Conservation (phyloP, 2,329 filamentous ascomycete species). For the Phyllosticta citribraziliensis region DNA sequence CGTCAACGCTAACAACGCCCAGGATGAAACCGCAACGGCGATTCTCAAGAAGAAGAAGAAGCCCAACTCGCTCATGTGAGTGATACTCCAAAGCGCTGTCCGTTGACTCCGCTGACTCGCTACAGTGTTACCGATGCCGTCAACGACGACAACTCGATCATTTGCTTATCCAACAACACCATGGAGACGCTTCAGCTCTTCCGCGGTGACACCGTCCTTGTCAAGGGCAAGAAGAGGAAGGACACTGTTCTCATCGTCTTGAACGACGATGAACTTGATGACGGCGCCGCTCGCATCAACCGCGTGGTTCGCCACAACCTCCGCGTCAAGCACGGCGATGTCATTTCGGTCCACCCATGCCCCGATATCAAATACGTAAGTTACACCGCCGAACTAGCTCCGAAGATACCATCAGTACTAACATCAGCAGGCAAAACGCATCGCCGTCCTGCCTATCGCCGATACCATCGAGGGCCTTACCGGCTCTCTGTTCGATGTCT, state of each 20-base stretch:
- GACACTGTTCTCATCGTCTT: slow-evolving; percentile 97
- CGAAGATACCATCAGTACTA: slow-evolving; percentile 11
- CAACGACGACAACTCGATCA: slow-evolving; percentile 99
- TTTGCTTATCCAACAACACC: slow-evolving; percentile 93
- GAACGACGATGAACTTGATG: slow-evolving; percentile 94
- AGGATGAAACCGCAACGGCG: slow-evolving; percentile 89
- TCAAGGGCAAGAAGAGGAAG: slow-evolving; percentile 99
- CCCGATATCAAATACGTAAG: slow-evolving; percentile 99
- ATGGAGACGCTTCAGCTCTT: slow-evolving; percentile 98
- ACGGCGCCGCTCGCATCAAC: slow-evolving; percentile 95
- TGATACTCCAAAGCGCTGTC: slow-evolving; percentile 13
- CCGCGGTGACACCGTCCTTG: slow-evolving; percentile 94
- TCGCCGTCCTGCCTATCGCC: slow-evolving; percentile 94
- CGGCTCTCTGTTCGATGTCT: slow-evolving; percentile 96
- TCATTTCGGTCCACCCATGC: slow-evolving; percentile 94
- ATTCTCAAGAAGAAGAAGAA: slow-evolving; percentile 99
- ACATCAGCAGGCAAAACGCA: slow-evolving; percentile 75
- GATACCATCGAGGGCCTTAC: slow-evolving; percentile 97
- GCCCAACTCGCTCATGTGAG: slow-evolving; percentile 95
- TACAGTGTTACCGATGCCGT: slow-evolving; percentile 89
- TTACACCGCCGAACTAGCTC: slow-evolving; percentile 17
- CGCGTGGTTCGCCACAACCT: slow-evolving; percentile 97
- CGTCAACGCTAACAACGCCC: slow-evolving; percentile 21
- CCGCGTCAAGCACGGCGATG: slow-evolving; percentile 95
- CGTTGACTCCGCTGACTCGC: slow-evolving; percentile 20